These are phyloP conservation scores for Dentipellis fragilis DNA, from an alignment of 768 basidiomycete genomes.

Conservation along the genomic window DNA sequence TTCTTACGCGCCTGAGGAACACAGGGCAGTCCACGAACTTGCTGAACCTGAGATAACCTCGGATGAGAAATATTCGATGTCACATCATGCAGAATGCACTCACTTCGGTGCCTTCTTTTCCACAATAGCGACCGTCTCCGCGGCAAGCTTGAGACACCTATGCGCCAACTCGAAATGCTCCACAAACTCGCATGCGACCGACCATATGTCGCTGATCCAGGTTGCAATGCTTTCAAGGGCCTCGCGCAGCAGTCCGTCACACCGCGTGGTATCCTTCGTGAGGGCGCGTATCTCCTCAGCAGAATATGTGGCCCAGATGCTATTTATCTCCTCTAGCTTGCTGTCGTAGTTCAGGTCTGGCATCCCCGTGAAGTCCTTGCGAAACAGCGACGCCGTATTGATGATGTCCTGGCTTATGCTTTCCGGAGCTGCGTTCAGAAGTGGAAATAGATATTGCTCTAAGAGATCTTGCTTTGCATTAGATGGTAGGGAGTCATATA, in stretches of 20 bases:
- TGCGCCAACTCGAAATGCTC: slow-evolving; percentile 44
- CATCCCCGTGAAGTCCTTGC: slow-evolving; percentile 27
- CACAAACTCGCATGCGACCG: slow-evolving; percentile 45
- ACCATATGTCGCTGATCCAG: slow-evolving; percentile 65
- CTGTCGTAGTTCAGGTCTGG: slow-evolving; percentile 42
- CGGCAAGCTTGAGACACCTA: slow-evolving; percentile 41
- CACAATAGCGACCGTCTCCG: slow-evolving; percentile 28
- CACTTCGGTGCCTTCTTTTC: no score
- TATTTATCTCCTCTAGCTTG: slow-evolving; percentile 45
- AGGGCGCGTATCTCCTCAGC: slow-evolving; percentile 43
- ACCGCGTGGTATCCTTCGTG: slow-evolving; percentile 42
- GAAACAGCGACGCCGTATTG: slow-evolving; percentile 26
- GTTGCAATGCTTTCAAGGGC: slow-evolving; percentile 38
- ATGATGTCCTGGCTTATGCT: slow-evolving; percentile 19
- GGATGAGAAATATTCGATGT: no score
- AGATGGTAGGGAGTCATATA: not conserved
- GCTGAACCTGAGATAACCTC: slow-evolving; percentile 47
- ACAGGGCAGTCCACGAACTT: slow-evolving; percentile 38
- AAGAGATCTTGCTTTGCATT: slow-evolving; percentile 35
- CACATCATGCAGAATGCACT: no score
- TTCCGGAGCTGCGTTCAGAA: slow-evolving; percentile 37
- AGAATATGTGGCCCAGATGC: slow-evolving; percentile 40
- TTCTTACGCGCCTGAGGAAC: slow-evolving; percentile 28
- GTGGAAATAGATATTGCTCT: slow-evolving; percentile 32
- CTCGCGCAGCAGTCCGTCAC: slow-evolving; percentile 46